These are phyloP conservation scores for Xerocomellus chrysenteron DNA, from an alignment of 768 basidiomycete species.

Conservation along the genomic window DNA sequence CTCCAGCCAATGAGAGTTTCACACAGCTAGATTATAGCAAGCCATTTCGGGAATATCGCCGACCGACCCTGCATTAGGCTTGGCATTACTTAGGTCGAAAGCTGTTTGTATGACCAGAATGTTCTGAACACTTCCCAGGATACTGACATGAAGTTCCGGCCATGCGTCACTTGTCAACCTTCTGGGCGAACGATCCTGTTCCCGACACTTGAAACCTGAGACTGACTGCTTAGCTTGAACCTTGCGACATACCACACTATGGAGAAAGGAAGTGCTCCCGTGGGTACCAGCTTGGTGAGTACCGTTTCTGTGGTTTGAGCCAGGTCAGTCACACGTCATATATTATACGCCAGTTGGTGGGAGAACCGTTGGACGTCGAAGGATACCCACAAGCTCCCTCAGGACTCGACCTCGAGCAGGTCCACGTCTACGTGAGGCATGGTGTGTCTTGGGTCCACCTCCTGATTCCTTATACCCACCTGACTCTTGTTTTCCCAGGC, in stretches of 20 bases:
- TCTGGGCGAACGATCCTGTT: not conserved
- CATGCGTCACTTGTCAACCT: not conserved
- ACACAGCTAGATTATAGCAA: not conserved
- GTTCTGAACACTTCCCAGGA: conserved; percentile 11
- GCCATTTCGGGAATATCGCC: not conserved
- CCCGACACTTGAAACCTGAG: not conserved
- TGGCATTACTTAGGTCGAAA: too few relatives aligned
- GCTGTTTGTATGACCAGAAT: too few relatives aligned
- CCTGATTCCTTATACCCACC: not conserved
- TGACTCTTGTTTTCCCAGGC: conserved; percentile 39
- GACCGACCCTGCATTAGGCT: too few relatives aligned
- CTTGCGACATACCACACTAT: not conserved
- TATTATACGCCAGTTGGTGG: conserved; percentile 26
- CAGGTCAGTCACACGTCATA: not conserved
- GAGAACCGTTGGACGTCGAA: conserved; percentile 56
- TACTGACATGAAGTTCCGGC: not conserved
- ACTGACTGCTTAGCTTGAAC: not conserved
- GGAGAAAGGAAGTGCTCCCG: not conserved
- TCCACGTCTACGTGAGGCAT: conserved; percentile 74
- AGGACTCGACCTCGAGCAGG: conserved; percentile 61
- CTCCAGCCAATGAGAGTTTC: too few relatives aligned
- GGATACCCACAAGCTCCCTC: conserved; percentile 58
- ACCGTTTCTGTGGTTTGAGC: not conserved
- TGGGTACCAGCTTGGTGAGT: conserved; percentile 14
- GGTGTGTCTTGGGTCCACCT: conserved; percentile 42